phyloP scores from a whole-genome alignment of 2,329 filamentous ascomycete genomes.

The Graphilbum ipis-grandicollis region DNA sequence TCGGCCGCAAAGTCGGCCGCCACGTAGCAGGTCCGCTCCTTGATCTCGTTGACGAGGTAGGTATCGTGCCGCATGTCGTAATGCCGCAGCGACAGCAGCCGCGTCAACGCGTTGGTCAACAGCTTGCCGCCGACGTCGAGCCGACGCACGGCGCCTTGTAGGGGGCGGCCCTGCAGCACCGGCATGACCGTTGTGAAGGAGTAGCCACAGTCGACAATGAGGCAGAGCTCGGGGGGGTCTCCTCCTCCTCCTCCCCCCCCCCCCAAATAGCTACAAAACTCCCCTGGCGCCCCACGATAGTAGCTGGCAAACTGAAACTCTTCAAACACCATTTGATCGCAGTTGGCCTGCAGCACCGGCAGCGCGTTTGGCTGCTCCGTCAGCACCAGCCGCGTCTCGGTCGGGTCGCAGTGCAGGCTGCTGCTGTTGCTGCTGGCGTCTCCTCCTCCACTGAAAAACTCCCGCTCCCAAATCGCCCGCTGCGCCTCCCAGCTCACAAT shows the following conservation, averaged over 20 bases:
- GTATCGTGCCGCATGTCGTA: constrained; percentile 93
- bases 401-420: constrained; percentile 58
- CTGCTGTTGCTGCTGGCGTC: not conserved
- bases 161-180: constrained; percentile 59
- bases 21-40: constrained; percentile 76
- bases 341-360: constrained; percentile 67
- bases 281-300: constrained; percentile 41
- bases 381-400: constrained; percentile 68
- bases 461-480: constrained; percentile 87
- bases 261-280: no score
- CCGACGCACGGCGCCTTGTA: constrained; percentile 67
- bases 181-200: constrained; percentile 87
- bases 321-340: constrained; percentile 94
- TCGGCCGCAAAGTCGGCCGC: constrained; percentile 59
- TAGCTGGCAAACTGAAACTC: constrained; percentile 89
- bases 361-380: constrained; percentile 76
- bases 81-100: constrained; percentile 74
- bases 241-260: constrained; percentile 29
- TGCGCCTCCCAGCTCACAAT: constrained; percentile 94
- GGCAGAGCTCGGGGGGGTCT: constrained; percentile 49
- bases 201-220: constrained; percentile 83
- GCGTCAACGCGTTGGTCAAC: constrained; percentile 81
- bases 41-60: constrained; percentile 89
- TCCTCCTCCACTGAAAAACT: constrained; percentile 60
- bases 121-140: constrained; percentile 87